Conservation (phyloP, 805 yeast species). For the Yarrowia sp. region DNA sequence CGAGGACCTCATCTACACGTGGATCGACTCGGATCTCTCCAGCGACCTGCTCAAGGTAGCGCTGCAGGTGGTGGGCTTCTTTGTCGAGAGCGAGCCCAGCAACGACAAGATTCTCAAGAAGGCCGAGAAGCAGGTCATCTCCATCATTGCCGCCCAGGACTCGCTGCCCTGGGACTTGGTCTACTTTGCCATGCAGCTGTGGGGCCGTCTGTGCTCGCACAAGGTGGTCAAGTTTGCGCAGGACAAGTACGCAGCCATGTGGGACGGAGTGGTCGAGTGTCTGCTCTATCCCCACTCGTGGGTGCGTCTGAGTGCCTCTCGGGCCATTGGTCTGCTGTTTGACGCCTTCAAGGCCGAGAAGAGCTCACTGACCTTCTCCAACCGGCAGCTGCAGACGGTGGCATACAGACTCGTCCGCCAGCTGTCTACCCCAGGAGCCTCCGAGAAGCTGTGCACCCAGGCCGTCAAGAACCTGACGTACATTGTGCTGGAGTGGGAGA, state of each 20-base stretch:
- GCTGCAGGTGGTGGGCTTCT: constrained; percentile 66
- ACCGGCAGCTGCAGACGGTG: constrained; percentile 54
- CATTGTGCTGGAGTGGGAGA: constrained; percentile 62
- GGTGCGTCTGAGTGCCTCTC: constrained; percentile 70
- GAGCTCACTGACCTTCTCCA: constrained; percentile 35
- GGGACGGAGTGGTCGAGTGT: constrained; percentile 53
- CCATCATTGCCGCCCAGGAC: constrained; percentile 40
- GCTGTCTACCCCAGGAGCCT: constrained; percentile 71
- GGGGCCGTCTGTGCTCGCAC: constrained; percentile 41
- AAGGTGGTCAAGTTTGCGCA: constrained; percentile 37
- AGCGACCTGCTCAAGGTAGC: constrained; percentile 65
- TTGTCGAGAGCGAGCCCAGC: constrained; percentile 44
- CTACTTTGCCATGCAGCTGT: constrained; percentile 58
- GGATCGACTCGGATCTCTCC: constrained; percentile 54
- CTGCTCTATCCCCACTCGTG: constrained; percentile 87
- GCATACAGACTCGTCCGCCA: constrained; percentile 71
- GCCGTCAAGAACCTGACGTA: constrained; percentile 64
- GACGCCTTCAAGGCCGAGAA: constrained; percentile 37
- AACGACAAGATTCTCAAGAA: constrained; percentile 46
- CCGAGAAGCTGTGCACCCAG: constrained; percentile 61
- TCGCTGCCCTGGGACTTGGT: constrained; percentile 73
- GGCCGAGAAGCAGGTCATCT: constrained; percentile 42
- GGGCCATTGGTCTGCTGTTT: constrained; percentile 57
- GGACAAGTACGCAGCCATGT: constrained; percentile 42
- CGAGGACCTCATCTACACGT: constrained; percentile 49